These are phyloP conservation scores for Fusarium penzigii DNA, from an alignment of 2,329 filamentous ascomycete species.

Conservation along the genomic window DNA sequence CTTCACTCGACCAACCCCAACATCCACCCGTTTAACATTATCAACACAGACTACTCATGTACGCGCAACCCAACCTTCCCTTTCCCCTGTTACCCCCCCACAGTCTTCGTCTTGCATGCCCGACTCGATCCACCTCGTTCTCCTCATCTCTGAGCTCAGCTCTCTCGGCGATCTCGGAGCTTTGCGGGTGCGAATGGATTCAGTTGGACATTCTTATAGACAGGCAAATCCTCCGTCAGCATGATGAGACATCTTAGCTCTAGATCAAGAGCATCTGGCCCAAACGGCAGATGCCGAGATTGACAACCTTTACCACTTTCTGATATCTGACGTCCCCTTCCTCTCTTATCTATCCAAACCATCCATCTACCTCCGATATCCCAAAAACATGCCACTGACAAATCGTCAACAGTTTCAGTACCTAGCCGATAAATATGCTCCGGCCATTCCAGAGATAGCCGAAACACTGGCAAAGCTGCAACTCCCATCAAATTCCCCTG, in stretches of 20 bases:
- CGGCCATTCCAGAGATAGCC: slow-evolving; percentile 64
- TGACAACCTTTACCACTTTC: slow-evolving; percentile 53
- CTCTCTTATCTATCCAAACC: slow-evolving; percentile 9
- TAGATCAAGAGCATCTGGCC: slow-evolving; percentile 72
- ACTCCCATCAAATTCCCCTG: slow-evolving; percentile 55
- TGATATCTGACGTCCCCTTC: slow-evolving; percentile 35
- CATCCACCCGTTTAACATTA: background rate
- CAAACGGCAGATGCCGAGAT: slow-evolving; percentile 55
- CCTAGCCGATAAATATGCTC: slow-evolving; percentile 68
- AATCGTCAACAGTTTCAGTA: slow-evolving; percentile 56
- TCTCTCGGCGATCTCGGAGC: slow-evolving; percentile 30
- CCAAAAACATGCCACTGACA: slow-evolving; percentile 22
- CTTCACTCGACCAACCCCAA: slow-evolving; percentile 2
- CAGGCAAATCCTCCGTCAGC: slow-evolving; percentile 21
- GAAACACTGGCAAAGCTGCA: slow-evolving; percentile 68
- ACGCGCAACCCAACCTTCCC: slow-evolving; percentile 9
- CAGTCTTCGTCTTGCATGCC: slow-evolving; percentile 5
- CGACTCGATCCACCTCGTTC: slow-evolving; percentile 2
- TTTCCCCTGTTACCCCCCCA: slow-evolving; percentile 6
- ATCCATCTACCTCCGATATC: background rate
- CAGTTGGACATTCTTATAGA: background rate
- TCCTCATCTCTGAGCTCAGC: slow-evolving; percentile 9
- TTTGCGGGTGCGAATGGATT: slow-evolving; percentile 6
- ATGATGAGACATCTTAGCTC: slow-evolving; percentile 66
- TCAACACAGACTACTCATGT: background rate